Evolutionary conservation across 1,139 yeast genomes (phyloP).

Genomic region (Scheffersomyces stambukii): DNA sequence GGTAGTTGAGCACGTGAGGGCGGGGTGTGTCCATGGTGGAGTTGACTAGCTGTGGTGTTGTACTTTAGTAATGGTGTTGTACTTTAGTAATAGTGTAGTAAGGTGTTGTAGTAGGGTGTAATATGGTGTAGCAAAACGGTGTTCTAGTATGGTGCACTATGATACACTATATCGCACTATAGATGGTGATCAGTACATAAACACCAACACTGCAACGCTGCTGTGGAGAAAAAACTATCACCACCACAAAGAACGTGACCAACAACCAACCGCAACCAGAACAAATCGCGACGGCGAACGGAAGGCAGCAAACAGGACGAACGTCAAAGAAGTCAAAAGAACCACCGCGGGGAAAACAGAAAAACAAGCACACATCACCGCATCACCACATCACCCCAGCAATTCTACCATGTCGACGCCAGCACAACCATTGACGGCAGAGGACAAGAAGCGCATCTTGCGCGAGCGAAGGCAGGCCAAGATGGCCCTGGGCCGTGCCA

Average conservation of each 20-base stretch:
- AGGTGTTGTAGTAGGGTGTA: too few species aligned
- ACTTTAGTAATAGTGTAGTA: too few species aligned
- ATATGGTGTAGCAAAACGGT: too few species aligned
- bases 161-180: too few species aligned
- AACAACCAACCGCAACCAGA: too few species aligned
- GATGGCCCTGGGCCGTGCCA: slow-evolving; percentile 55
- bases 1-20: slow-evolving; percentile 18
- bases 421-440: slow-evolving; percentile 38
- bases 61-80: too few species aligned
- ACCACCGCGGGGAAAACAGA: neutral
- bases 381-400: neutral
- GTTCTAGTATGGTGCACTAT: too few species aligned
- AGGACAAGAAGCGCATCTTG: slow-evolving; percentile 57
- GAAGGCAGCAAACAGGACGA: neutral
- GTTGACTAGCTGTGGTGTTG: too few species aligned
- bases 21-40: neutral
- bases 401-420: slow-evolving; percentile 12
- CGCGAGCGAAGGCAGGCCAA: slow-evolving; percentile 72
- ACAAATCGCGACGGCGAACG: neutral
- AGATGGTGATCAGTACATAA: too few species aligned
- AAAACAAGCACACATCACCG: neutral
- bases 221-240: too few species aligned
- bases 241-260: too few species aligned
- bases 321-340: neutral
- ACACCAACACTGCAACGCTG: too few species aligned